Conservation (phyloP, 768 basidiomycete species). For the Rhodosporidiobolus odoratus region DNA sequence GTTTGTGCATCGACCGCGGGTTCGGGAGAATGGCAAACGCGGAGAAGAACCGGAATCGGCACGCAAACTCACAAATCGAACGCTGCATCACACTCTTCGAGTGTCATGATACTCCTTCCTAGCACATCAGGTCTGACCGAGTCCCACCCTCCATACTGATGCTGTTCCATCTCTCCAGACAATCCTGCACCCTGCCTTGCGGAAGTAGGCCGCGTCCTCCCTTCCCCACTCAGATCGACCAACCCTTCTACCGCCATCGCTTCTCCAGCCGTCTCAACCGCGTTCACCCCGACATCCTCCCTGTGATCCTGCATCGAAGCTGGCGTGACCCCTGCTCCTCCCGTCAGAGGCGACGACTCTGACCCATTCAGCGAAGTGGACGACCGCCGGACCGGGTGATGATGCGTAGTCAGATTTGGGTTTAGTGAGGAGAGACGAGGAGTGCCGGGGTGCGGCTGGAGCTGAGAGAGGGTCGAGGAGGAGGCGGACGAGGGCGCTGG, state of each 20-base stretch:
- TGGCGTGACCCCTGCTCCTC: neutral
- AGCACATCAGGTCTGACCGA: slow-evolving; percentile 23
- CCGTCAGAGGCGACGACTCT: slow-evolving; percentile 1
- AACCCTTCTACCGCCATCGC: slow-evolving; percentile 37
- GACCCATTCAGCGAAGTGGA: slow-evolving; percentile 7
- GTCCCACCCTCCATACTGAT: neutral
- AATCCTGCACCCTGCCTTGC: neutral
- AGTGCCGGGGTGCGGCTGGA: neutral
- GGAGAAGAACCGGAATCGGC: neutral
- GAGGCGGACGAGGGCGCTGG: neutral
- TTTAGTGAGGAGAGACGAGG: neutral
- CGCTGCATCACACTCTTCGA: slow-evolving; percentile 26
- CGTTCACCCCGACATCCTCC: slow-evolving; percentile 12
- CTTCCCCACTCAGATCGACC: slow-evolving; percentile 23
- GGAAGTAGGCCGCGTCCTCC: too few species aligned
- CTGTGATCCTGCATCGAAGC: neutral
- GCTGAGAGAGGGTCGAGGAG: neutral
- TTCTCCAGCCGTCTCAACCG: slow-evolving; percentile 33
- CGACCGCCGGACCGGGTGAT: neutral
- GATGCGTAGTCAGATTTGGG: neutral
- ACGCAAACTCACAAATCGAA: slow-evolving; percentile 20
- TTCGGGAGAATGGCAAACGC: too few species aligned
- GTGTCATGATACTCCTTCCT: slow-evolving; percentile 13
- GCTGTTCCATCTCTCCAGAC: neutral
- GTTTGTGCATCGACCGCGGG: too few species aligned